These are phyloP conservation scores for Leucogyrophana mollusca DNA, from an alignment of 768 basidiomycete genomes.

Conservation along the genomic window DNA sequence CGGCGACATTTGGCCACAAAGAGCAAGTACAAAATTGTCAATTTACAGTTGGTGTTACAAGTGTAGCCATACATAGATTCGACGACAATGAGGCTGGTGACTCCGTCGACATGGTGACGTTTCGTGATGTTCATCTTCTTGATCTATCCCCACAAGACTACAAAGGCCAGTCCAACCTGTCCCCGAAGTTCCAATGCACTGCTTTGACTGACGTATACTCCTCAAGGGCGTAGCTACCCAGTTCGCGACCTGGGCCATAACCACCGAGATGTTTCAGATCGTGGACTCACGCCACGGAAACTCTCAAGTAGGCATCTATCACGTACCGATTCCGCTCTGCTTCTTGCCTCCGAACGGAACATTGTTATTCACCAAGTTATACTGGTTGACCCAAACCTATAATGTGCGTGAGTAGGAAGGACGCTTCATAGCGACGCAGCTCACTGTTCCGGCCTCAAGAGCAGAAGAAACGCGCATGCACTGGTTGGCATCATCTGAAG, in stretches of 20 bases:
- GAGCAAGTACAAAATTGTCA: too few species aligned
- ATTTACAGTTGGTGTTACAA: too few species aligned
- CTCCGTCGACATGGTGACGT: too few species aligned
- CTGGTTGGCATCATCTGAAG: constrained; percentile 73
- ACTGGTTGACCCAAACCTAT: constrained; percentile 92
- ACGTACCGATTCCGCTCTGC: constrained; percentile 80
- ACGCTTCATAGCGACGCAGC: constrained; percentile 14
- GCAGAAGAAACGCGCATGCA: constrained; percentile 87
- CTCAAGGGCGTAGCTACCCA: constrained; percentile 81
- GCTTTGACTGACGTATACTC: constrained; percentile 85
- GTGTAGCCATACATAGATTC: too few species aligned
- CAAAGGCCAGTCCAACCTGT: constrained; percentile 77
- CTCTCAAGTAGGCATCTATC: background rate
- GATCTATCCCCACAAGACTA: constrained; percentile 24
- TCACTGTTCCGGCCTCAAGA: constrained; percentile 86
- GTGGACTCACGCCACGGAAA: constrained; percentile 1
- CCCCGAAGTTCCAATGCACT: constrained; percentile 86
- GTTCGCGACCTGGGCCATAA: constrained; percentile 81
- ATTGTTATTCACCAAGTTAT: constrained; percentile 79
- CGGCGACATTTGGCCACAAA: too few species aligned
- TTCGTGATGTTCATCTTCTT: too few species aligned
- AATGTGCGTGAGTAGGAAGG: constrained; percentile 7
- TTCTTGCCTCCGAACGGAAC: constrained; percentile 97
- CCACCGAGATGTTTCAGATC: constrained; percentile 9
- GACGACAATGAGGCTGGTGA: too few species aligned